Evolutionary conservation across 371 early-diverging fungal species (phyloP), one percentile per base, ranked within the genome.

Genomic region (Mortierella sp.): DNA sequence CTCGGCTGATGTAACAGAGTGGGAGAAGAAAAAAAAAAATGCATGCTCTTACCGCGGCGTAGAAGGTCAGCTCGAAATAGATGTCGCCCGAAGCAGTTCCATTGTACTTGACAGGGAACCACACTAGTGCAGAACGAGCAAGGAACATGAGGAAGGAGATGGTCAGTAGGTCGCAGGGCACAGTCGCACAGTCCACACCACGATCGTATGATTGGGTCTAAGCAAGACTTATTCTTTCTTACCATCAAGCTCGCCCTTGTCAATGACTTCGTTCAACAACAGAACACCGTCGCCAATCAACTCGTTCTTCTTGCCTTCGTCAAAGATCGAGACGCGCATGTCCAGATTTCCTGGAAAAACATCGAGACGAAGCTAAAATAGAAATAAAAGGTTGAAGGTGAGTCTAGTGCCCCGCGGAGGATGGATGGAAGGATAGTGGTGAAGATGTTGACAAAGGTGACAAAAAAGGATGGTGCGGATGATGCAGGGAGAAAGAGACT

Each of bases 181-280:
- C 21, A 37, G 11, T n/a, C 9, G 12, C 26, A 26, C 21, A 1
- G 53, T 53, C 53, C 14, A 5, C 26, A 11, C 26, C 3, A 12
- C 11, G 53, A 23, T 4, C 14, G 5, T 4, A 29, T 44, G 6
- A 23, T 46, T n/a, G 7, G 29, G 15, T 25, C 25, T 37, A 56
- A 30, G 18, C 50, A 29, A 1, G 3, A 11, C 19, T 12, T 11
- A 21, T n/a, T n/a, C n/a, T n/a, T n/a, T n/a, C 29, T 60, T 77
- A 79, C 79, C 79, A 79, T 79, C 79, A 59, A 79, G 73, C 51
- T 79, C 79, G 60, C 79, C 79, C 66, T 79, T 79, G 63, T 79
- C 79, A 30, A 79, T 68, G 50, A 72, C 79, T 23, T 79, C 79
- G 50, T 79, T 65, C 50, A 79, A 51, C 14, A 79, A 56, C 11